A percentile compares a stretch with the other conserved stretches of the same genome.
Evolutionary conservation across 352 stramenopile species (phyloP).

Genomic region (Bremia lactucae): DNA sequence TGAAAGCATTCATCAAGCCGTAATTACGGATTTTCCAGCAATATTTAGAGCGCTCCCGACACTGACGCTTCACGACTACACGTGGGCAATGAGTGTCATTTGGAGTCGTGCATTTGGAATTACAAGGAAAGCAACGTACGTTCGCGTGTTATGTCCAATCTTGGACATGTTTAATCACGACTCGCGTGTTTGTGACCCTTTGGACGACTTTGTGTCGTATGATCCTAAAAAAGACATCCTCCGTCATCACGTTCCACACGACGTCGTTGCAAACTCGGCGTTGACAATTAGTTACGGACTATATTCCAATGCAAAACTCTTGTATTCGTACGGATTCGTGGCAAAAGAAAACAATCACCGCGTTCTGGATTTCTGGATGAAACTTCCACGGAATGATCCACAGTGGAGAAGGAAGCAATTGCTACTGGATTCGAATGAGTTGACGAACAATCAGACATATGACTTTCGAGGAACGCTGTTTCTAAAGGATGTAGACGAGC

Average conservation of each 20-base stretch:
- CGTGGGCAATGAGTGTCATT: conserved; percentile 65
- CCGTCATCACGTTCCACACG: conserved; percentile 29
- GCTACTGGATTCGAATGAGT: conserved; percentile 44
- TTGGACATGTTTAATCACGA: conserved; percentile 80
- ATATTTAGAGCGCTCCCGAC: conserved; percentile 26
- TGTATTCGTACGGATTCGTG: conserved; percentile 74
- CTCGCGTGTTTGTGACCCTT: conserved; percentile 21
- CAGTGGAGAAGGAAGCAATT: conserved; percentile 49
- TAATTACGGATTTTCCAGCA: conserved; percentile 33
- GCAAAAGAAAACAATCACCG: conserved; percentile 25
- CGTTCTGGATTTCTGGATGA: conserved; percentile 67
- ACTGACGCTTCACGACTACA: conserved; percentile 45
- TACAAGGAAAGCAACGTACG: conserved; percentile 24
- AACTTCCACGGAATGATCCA: conserved; percentile 38
- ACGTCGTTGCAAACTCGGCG: conserved; percentile 18
- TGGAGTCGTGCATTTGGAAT: conserved; percentile 67
- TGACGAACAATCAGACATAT: conserved; percentile 54
- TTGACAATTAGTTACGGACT: conserved; percentile 59
- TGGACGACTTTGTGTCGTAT: conserved; percentile 50
- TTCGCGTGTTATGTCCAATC: conserved; percentile 48
- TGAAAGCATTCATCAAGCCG: conserved; percentile 36
- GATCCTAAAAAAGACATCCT: conserved; percentile 35
- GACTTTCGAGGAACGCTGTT: conserved; percentile 62
- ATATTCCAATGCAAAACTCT: conserved; percentile 71
- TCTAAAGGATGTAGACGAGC: conserved; percentile 37